Percentiles rank a stretch among this genome's conserved stretches.
These are phyloP conservation scores for Chaetomidium leptoderma DNA, from an alignment of 495 filamentous ascomycete genomes.

Conservation along the genomic window DNA sequence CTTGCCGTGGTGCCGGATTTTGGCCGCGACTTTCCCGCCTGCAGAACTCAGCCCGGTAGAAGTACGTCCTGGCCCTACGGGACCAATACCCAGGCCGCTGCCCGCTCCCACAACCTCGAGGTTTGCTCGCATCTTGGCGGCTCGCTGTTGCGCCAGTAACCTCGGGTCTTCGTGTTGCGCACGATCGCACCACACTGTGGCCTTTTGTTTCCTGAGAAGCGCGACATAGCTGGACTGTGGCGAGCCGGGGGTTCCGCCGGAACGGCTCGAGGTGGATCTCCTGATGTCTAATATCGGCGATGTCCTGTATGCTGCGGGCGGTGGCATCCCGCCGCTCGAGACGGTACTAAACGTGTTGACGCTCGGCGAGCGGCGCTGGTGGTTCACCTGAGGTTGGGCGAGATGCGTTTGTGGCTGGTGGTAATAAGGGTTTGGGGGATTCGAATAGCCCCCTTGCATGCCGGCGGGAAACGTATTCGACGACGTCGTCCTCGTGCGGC, in stretches of 20 bases:
- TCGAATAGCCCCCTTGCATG: conserved; percentile 10
- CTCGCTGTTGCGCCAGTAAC: conserved; percentile 69
- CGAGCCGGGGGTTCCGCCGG: conserved; percentile 53
- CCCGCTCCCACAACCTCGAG: conserved; percentile 60
- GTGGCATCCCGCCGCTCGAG: conserved; percentile 47
- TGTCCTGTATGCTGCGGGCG: conserved; percentile 46
- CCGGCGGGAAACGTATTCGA: conserved; percentile 50
- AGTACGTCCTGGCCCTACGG: conserved; percentile 50
- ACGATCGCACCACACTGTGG: conserved; percentile 97
- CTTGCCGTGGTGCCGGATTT: conserved; percentile 75
- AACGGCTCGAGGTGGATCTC: conserved; percentile 67
- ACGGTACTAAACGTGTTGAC: conserved; percentile 69
- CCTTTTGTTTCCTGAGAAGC: conserved; percentile 90
- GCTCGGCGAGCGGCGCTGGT: conserved; percentile 64
- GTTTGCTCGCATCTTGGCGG: conserved; percentile 77
- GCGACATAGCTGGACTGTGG: conserved; percentile 76
- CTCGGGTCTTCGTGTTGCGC: conserved; percentile 89
- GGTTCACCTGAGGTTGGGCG: conserved; percentile 35
- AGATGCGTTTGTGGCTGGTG: conserved; percentile 38
- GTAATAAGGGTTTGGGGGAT: conserved; percentile 5
- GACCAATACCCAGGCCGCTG: conserved; percentile 22
- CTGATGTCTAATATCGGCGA: conserved; percentile 59
- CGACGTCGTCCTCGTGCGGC: conserved; percentile 56
- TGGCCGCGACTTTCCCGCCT: conserved; percentile 57
- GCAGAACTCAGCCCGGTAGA: conserved; percentile 52